A percentile compares a stretch with the other conserved stretches of the same genome.
Evolutionary conservation across 768 basidiomycete genomes (phyloP).

Genomic region (Mycena leptocephala): DNA sequence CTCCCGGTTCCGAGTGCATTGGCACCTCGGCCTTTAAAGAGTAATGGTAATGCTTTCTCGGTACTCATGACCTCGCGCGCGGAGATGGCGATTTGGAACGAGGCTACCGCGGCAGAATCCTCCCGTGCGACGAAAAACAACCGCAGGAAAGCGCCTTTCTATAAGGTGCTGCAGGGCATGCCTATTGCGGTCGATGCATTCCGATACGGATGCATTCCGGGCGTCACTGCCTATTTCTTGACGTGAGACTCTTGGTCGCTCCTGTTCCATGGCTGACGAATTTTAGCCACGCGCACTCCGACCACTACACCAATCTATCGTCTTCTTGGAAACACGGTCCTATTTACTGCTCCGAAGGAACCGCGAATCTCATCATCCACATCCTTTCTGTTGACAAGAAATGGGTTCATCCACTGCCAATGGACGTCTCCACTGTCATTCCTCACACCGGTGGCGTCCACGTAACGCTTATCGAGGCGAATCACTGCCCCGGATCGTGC

Average conservation of each 20-base stretch:
- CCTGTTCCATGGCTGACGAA: neutral
- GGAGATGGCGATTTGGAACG: constrained; percentile 90
- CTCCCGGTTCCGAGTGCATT: constrained; percentile 33
- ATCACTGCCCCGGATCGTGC: constrained; percentile 97
- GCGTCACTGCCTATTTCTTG: constrained; percentile 91
- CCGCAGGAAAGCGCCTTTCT: constrained; percentile 91
- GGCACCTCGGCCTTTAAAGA: constrained; percentile 32
- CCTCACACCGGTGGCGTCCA: constrained; percentile 89
- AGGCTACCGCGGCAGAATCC: constrained; percentile 73
- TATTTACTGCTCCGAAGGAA: constrained; percentile 96
- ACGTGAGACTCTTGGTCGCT: constrained; percentile 66
- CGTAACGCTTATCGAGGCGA: constrained; percentile 97
- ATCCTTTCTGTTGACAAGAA: constrained; percentile 91
- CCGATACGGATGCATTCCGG: constrained; percentile 92
- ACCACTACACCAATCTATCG: constrained; percentile 95
- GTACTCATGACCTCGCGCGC: constrained; percentile 92
- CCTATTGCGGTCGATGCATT: constrained; percentile 99
- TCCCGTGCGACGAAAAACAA: constrained; percentile 64
- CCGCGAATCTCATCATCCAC: constrained; percentile 92
- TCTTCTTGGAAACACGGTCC: constrained; percentile 92
- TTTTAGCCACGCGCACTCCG: constrained; percentile 96
- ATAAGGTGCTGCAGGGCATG: constrained; percentile 97
- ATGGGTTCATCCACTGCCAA: constrained; percentile 92
- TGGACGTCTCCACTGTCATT: constrained; percentile 82
- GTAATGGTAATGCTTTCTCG: constrained; percentile 70